Evolutionary conservation across 352 stramenopile genomes (phyloP), one percentile per base, ranked within the genome.

Genomic region (Phytophthora sp.): DNA sequence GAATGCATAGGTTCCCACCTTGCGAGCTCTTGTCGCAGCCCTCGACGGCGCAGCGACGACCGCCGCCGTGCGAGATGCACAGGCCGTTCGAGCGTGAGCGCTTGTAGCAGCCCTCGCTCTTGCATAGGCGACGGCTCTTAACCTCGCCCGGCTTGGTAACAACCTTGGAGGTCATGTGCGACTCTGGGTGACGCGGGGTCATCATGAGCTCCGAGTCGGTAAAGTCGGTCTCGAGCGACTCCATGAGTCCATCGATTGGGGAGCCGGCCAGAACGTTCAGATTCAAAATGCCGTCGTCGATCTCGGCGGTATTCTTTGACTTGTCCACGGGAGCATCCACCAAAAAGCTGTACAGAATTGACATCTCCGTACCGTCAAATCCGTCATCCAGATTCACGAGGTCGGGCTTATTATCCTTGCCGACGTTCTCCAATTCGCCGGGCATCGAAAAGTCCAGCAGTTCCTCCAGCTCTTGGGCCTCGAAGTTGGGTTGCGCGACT

Each of bases 281-380:
- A 71, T 94, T 92, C 60, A 91, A 30, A 52, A 92, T 89, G 33
- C 82, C 84, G 55, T 90, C 79, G 45, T 91, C 82, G 18, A 73
- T 66, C 45, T 91, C 76, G 8, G 66, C 23, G 20, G 76, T 69
- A 71, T 79, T 78, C 65, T 89, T 78, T 27, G 64, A 45, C 70
- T 91, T 88, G 54, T 91, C 82, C 63, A 92, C 84, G 5, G 81
- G 83, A 4, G 76, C 73, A 55, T 95, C 84, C 11, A 93, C 80
- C 59, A 95, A 61, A 69, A 94, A 93, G 61, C 78, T 91, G 79
- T 93, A 95, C 27, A 95, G 56, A 61, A 95, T 94, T 38, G 85
- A 92, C 79, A 95, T 93, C 59, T 95, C 85, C 35, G 84, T 93
- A 23, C 82, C 84, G 70, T 92, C 84, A 59, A 95, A 94, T 60